Evolutionary conservation across 345 rosid species (phyloP).

Genomic region (Salix udensis): DNA sequence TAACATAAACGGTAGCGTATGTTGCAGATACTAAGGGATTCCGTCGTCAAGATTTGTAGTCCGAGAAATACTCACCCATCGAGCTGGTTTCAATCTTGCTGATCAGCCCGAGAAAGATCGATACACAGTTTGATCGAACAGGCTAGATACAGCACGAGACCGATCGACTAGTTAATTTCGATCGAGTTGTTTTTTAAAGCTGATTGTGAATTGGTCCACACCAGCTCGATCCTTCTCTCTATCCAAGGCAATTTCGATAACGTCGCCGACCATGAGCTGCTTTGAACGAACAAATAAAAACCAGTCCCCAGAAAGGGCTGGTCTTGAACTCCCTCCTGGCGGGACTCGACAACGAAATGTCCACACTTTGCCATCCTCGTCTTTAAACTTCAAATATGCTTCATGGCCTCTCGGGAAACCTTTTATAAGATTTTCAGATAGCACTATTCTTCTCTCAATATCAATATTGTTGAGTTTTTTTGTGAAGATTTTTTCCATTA

Average conservation of each 20-base stretch:
- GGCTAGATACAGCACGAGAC: background rate
- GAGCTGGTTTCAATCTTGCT: too few species aligned
- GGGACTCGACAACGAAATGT: background rate
- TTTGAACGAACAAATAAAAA: background rate
- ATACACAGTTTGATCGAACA: too few species aligned
- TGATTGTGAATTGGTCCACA: background rate
- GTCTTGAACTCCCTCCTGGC: background rate
- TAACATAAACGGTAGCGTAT: background rate
- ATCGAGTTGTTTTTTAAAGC: background rate
- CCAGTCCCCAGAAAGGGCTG: background rate
- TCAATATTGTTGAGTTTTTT: background rate
- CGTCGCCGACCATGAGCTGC: background rate
- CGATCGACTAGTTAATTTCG: background rate
- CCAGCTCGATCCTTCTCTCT: background rate
- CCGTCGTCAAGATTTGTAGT: background rate
- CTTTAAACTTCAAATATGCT: background rate
- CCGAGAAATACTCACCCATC: too few species aligned
- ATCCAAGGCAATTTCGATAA: background rate
- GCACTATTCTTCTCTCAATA: background rate
- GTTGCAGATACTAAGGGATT: background rate
- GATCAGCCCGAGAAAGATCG: too few species aligned
- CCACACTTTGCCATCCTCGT: background rate
- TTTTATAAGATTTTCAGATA: background rate
- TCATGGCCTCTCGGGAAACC: background rate
- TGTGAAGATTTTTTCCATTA: background rate